Conservation (phyloP, 768 basidiomycete species). For the Xerocomellus chrysenteron region DNA sequence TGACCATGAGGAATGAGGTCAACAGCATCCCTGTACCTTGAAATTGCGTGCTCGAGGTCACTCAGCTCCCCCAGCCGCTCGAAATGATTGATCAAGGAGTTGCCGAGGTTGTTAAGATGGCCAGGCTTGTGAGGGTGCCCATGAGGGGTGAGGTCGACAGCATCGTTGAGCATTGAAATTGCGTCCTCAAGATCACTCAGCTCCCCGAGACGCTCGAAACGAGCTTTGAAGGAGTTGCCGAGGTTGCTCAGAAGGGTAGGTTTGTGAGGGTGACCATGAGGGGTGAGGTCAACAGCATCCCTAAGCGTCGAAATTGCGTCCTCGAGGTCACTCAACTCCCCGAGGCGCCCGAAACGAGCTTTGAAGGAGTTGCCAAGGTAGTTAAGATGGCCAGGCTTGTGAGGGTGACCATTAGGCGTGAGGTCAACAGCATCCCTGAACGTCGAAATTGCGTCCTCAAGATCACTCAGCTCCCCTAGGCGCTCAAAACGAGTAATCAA, state of each 20-base stretch:
- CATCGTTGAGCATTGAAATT: neutral
- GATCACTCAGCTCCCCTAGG: neutral
- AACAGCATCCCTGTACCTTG: no score
- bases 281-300: neutral
- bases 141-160: conserved; percentile 1
- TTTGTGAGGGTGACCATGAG: neutral
- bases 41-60: neutral
- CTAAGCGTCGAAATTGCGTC: neutral
- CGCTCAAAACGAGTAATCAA: neutral
- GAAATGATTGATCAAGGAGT: neutral
- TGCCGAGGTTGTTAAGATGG: neutral
- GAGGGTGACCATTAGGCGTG: no score
- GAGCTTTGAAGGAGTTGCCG: neutral
- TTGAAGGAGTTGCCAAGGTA: no score
- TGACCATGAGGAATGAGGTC: no score
- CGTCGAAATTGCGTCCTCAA: neutral
- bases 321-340: neutral
- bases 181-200: neutral
- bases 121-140: neutral
- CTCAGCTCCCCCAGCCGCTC: neutral
- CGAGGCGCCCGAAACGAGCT: neutral
- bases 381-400: no score
- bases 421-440: no score
- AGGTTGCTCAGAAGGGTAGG: neutral
- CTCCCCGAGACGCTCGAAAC: neutral